Conservation (phyloP, 2,329 filamentous ascomycete genomes). For the Calonectria fujianensis region DNA sequence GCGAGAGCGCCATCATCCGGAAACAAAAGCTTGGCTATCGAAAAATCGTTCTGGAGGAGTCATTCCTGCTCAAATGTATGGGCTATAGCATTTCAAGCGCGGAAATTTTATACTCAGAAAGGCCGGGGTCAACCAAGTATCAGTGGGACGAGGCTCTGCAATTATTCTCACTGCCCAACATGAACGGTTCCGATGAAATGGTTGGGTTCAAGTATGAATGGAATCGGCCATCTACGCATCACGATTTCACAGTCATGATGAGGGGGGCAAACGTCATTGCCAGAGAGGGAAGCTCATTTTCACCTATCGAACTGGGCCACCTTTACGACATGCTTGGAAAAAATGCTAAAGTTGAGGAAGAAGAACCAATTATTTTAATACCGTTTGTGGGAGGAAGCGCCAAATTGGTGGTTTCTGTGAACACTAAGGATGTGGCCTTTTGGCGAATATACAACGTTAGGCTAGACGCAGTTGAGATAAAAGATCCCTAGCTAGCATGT, state of each 20-base stretch:
- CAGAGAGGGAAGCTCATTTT: not conserved
- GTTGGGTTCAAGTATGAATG: not conserved
- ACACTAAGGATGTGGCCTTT: not conserved
- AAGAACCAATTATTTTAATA: not conserved
- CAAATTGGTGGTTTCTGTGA: not conserved
- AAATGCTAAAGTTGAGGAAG: not conserved
- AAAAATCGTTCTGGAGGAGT: not conserved
- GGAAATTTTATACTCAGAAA: not conserved
- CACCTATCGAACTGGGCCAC: not conserved
- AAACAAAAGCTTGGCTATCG: not conserved
- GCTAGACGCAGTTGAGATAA: not conserved
- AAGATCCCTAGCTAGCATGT: not conserved
- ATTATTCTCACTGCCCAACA: not conserved
- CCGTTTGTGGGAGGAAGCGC: not conserved
- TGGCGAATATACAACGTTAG: not conserved
- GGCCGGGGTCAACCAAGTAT: not conserved
- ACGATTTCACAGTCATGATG: not conserved
- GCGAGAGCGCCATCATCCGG: not conserved
- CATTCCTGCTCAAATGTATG: not conserved
- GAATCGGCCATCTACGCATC: not conserved
- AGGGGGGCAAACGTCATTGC: not conserved
- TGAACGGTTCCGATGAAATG: not conserved
- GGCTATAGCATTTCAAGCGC: not conserved
- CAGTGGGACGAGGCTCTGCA: not conserved
- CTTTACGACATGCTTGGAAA: not conserved